These are phyloP conservation scores for Xylaria sp. DNA, from an alignment of 2,329 filamentous ascomycete species.

Conservation along the genomic window DNA sequence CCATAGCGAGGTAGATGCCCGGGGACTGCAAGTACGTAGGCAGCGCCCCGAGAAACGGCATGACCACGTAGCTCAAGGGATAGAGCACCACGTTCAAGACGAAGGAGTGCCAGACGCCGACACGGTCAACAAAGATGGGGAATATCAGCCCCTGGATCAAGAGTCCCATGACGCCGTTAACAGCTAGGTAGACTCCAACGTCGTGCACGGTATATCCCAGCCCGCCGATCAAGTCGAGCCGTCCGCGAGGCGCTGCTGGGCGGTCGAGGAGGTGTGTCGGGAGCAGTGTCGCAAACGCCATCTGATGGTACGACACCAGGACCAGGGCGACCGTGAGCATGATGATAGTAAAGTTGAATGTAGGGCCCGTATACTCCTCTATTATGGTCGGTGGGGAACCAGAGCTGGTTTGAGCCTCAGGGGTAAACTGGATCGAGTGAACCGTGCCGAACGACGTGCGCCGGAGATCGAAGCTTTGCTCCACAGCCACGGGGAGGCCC, in stretches of 20 bases:
- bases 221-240: conserved; percentile 64
- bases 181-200: conserved; percentile 74
- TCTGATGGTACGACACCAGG: conserved; percentile 58
- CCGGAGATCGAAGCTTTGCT: conserved; percentile 52
- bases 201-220: conserved; percentile 73
- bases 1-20: conserved; percentile 73
- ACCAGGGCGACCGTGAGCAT: conserved; percentile 56
- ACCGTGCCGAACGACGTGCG: conserved; percentile 56
- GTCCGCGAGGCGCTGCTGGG: conserved; percentile 44
- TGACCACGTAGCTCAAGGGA: conserved; percentile 73
- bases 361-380: conserved; percentile 42
- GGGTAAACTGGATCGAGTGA: conserved; percentile 52
- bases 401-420: conserved; percentile 32
- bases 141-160: conserved; percentile 79
- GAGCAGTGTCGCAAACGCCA: conserved; percentile 56
- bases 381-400: conserved; percentile 19
- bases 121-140: conserved; percentile 68
- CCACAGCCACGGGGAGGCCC: conserved; percentile 49
- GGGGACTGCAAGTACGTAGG: conserved; percentile 63
- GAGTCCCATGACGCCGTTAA: conserved; percentile 77
- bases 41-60: conserved; percentile 73
- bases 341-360: conserved; percentile 54
- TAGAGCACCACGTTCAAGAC: conserved; percentile 72
- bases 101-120: conserved; percentile 76
- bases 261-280: conserved; percentile 57